phyloP scores from a whole-genome alignment of 2,329 filamentous ascomycete genomes.

The Neofusicoccum laricinum region DNA sequence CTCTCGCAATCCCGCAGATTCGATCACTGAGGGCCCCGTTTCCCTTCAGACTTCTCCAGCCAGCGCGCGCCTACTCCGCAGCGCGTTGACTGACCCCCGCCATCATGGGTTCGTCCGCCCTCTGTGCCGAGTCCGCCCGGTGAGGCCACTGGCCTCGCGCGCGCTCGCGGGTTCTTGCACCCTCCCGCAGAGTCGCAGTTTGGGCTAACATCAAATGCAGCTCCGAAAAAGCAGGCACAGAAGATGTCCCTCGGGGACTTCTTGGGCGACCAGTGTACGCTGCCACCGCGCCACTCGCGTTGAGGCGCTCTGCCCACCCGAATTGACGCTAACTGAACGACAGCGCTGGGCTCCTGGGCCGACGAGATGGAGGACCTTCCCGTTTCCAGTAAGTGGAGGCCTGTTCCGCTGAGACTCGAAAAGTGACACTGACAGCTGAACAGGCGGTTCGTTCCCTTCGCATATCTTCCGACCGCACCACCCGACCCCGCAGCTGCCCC shows the following conservation, averaged over 20 bases:
- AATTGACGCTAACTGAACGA: constrained; percentile 26
- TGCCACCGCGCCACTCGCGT: constrained; percentile 20
- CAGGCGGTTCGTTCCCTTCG: constrained; percentile 9
- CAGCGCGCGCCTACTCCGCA: constrained; percentile 33
- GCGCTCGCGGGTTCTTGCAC: neutral
- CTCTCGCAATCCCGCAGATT: neutral
- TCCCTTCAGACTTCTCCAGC: constrained; percentile 29
- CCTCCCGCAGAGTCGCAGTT: neutral
- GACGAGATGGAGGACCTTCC: constrained; percentile 94
- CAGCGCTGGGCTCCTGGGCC: constrained; percentile 88
- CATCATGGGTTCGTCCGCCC: constrained; percentile 56
- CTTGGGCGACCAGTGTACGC: constrained; percentile 84
- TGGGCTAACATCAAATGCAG: constrained; percentile 55
- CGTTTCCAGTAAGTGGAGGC: constrained; percentile 61
- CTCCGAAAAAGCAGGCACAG: constrained; percentile 89
- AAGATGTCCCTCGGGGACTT: constrained; percentile 98
- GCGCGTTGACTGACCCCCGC: constrained; percentile 45
- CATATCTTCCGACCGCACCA: neutral
- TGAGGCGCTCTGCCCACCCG: constrained; percentile 15
- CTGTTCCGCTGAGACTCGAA: neutral
- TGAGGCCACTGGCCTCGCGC: constrained; percentile 14
- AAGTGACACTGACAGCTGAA: neutral
- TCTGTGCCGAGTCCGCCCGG: constrained; percentile 25
- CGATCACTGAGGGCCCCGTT: neutral
- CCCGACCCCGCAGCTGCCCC: constrained; percentile 17